Evolutionary conservation across 768 basidiomycete genomes (phyloP).

Genomic region (Suillus variegatus): DNA sequence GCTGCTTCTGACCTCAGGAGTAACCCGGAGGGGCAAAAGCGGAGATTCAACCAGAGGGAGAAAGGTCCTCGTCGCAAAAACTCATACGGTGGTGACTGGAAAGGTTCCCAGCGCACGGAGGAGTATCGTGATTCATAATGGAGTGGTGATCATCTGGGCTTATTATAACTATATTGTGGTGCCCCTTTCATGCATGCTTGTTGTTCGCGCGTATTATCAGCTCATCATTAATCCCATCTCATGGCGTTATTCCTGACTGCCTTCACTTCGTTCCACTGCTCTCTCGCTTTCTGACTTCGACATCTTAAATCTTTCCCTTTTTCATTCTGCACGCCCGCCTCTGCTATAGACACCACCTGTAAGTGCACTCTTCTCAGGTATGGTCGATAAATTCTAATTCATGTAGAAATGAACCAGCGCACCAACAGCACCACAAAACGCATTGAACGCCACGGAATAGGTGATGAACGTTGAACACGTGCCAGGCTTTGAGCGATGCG

Average conservation of each 20-base stretch:
- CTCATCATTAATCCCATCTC: constrained; percentile 5
- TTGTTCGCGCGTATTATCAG: neutral
- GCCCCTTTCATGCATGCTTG: neutral
- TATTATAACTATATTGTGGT: neutral
- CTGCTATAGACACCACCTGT: constrained; percentile 34
- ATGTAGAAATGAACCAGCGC: neutral
- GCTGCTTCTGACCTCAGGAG: neutral
- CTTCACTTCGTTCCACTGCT: neutral
- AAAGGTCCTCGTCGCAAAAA: neutral
- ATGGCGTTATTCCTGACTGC: neutral
- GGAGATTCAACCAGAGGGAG: neutral
- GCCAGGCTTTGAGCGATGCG: constrained; percentile 42
- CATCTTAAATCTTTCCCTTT: too few species aligned
- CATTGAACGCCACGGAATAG: neutral
- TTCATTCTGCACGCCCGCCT: neutral
- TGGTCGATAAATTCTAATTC: constrained; percentile 42
- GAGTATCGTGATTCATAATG: constrained; percentile 3
- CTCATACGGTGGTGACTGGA: neutral
- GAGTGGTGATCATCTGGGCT: neutral
- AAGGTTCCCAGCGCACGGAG: neutral
- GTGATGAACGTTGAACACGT: constrained; percentile 38
- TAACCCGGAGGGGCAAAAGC: neutral
- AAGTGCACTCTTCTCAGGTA: constrained; percentile 43
- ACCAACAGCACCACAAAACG: neutral
- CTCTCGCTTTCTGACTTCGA: neutral